Conservation (phyloP, 306 rosid genomes). For the Cucurbita maxima region DNA sequence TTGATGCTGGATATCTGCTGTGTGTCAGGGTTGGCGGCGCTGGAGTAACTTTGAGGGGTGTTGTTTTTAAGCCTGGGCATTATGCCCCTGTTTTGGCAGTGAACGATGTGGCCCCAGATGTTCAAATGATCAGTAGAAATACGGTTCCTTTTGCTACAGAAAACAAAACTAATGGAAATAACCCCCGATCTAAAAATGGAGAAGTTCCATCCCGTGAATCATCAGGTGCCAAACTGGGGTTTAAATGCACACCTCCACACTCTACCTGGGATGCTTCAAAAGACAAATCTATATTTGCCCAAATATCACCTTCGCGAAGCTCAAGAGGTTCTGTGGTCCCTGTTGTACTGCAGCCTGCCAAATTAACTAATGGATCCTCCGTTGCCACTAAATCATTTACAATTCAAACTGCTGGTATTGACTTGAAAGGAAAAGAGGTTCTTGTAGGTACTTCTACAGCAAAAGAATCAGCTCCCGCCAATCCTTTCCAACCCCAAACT, state of each 20-base stretch:
- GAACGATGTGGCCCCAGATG: conserved; percentile 74
- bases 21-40: conserved; percentile 65
- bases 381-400: conserved; percentile 27
- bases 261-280: conserved; percentile 21
- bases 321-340: conserved; percentile 38
- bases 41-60: conserved; percentile 61
- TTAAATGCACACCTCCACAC: conserved; percentile 23
- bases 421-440: conserved; percentile 17
- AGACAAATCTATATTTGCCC: conserved; percentile 20
- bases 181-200: conserved; percentile 32
- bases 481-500: conserved; percentile 27
- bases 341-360: conserved; percentile 35
- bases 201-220: conserved; percentile 21
- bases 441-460: conserved; percentile 13
- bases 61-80: conserved; percentile 76
- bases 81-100: conserved; percentile 54
- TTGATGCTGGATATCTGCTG: conserved; percentile 87
- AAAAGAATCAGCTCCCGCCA: conserved; percentile 21
- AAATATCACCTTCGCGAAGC: conserved; percentile 19
- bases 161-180: conserved; percentile 18
- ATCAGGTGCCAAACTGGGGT: conserved; percentile 22
- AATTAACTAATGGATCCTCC: conserved; percentile 22
- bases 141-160: conserved; percentile 35
- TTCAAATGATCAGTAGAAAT: conserved; percentile 62
- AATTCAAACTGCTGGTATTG: conserved; percentile 23